Conservation (phyloP, 2,329 filamentous ascomycete species). For the Aspergillus tamarii region DNA sequence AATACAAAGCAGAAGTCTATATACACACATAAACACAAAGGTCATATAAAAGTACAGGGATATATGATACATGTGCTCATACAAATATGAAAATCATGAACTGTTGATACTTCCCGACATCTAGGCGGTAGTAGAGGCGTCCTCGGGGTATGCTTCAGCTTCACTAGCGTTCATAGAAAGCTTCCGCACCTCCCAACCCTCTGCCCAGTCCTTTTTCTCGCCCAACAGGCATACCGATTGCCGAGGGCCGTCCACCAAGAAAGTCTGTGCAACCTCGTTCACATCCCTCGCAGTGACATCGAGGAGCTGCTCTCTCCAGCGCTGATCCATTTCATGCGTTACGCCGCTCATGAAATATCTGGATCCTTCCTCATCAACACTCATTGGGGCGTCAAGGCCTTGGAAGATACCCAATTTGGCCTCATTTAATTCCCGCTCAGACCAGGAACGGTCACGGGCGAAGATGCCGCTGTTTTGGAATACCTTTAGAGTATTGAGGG, state of each 20-base stretch:
- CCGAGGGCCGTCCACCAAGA: constrained; percentile 69
- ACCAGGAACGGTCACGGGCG: constrained; percentile 81
- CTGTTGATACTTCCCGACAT: background rate
- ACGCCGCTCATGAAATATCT: constrained; percentile 81
- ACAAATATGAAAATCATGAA: background rate
- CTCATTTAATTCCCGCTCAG: constrained; percentile 84
- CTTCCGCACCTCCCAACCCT: constrained; percentile 76
- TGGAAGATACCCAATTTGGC: constrained; percentile 97
- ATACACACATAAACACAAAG: constrained; percentile 21
- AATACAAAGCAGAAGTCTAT: constrained; percentile 27
- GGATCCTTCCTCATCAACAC: constrained; percentile 88
- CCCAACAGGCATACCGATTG: constrained; percentile 75
- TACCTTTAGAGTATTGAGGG: constrained; percentile 81
- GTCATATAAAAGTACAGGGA: constrained; percentile 15
- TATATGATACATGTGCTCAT: constrained; percentile 11
- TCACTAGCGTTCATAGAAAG: constrained; percentile 64
- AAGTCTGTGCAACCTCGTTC: constrained; percentile 77
- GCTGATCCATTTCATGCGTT: constrained; percentile 86
- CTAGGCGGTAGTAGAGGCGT: constrained; percentile 30
- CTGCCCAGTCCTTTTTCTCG: constrained; percentile 78
- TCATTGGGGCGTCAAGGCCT: constrained; percentile 81
- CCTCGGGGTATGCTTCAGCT: constrained; percentile 31
- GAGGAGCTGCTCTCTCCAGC: constrained; percentile 77
- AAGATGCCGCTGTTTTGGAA: constrained; percentile 82
- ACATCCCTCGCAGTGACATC: constrained; percentile 84